These are phyloP conservation scores for Ambrosia hybrid DNA, from an alignment of 140 eudicot species.

Conservation along the genomic window DNA sequence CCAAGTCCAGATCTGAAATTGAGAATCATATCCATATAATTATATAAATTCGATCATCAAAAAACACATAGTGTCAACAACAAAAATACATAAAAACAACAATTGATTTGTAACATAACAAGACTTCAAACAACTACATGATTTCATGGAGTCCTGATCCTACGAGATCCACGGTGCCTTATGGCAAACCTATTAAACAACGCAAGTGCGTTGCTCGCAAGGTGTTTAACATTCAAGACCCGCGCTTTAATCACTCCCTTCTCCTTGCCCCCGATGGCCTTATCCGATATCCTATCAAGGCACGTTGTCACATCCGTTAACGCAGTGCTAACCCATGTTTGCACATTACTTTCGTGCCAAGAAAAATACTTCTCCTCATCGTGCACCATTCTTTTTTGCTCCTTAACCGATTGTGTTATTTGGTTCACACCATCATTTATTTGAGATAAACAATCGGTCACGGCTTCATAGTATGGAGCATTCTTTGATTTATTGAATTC, in stretches of 20 bases:
- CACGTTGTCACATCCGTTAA: slow-evolving; percentile 62
- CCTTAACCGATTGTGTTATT: slow-evolving; percentile 56
- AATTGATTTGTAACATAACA: slow-evolving; percentile 20
- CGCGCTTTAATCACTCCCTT: slow-evolving; percentile 52
- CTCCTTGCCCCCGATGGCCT: slow-evolving; percentile 43
- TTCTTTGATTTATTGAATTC: slow-evolving; percentile 30
- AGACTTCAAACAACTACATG: not conserved
- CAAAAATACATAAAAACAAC: slow-evolving; percentile 3
- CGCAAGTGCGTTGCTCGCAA: slow-evolving; percentile 65
- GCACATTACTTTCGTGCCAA: slow-evolving; percentile 61
- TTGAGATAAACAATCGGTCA: slow-evolving; percentile 52
- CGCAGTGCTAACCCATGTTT: slow-evolving; percentile 81
- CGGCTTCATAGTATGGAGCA: slow-evolving; percentile 34
- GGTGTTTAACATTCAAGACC: slow-evolving; percentile 61
- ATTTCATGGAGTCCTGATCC: slow-evolving; percentile 39
- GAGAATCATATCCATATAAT: slow-evolving; percentile 22
- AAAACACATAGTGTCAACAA: slow-evolving; percentile 22
- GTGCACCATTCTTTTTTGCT: slow-evolving; percentile 36
- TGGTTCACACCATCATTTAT: slow-evolving; percentile 62
- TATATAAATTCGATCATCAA: not conserved
- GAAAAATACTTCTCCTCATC: slow-evolving; percentile 46
- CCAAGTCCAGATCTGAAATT: slow-evolving; percentile 15
- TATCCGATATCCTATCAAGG: slow-evolving; percentile 55
- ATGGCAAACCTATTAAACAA: slow-evolving; percentile 67
- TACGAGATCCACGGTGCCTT: slow-evolving; percentile 40